These are phyloP conservation scores for Vigna reflexopilosa DNA, from an alignment of 306 rosid genomes.

Conservation along the genomic window DNA sequence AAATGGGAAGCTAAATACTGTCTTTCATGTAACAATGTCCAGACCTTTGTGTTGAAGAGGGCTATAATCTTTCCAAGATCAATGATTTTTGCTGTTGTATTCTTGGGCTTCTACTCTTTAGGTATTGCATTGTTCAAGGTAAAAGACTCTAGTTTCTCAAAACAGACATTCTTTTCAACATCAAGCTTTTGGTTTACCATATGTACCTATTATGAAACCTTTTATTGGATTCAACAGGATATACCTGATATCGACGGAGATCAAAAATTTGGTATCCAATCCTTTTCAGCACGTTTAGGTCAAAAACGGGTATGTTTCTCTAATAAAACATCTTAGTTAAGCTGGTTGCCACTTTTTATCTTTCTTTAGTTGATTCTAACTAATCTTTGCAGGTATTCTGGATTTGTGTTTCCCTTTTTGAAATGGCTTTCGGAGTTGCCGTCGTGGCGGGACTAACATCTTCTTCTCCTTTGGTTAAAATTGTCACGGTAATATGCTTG, in stretches of 20 bases:
- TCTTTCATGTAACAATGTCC: neutral
- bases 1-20: neutral
- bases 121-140: neutral
- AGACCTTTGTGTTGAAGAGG: slow-evolving; percentile 7
- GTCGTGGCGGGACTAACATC: slow-evolving; percentile 42
- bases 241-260: neutral
- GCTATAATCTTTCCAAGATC: neutral
- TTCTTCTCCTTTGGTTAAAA: slow-evolving; percentile 66
- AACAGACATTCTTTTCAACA: neutral
- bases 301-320: neutral
- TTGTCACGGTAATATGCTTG: slow-evolving; percentile 57
- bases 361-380: neutral
- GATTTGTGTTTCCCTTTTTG: neutral
- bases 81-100: neutral
- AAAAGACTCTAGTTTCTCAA: neutral
- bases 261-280: neutral
- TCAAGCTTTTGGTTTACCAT: neutral
- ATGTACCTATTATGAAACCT: neutral
- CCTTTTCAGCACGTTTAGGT: neutral
- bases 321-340: neutral
- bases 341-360: neutral
- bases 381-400: neutral
- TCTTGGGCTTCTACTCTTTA: neutral
- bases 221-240: neutral
- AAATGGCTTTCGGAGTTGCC: neutral